Evolutionary conservation across 2,329 filamentous ascomycete genomes (phyloP).

Genomic region (Thyridium curvatum): DNA sequence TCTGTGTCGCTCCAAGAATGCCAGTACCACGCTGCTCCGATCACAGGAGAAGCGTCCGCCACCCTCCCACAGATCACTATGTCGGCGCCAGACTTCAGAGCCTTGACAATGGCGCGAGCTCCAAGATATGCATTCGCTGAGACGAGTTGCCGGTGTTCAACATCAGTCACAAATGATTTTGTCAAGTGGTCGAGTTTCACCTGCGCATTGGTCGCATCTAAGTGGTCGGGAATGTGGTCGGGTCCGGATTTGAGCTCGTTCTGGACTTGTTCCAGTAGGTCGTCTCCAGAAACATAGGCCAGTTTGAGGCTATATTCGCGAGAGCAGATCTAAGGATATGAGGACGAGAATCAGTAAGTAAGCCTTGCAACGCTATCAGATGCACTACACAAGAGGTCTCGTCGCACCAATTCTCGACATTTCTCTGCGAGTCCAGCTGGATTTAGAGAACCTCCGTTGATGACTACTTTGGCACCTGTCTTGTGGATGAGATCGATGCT

Average conservation of each 20-base stretch:
- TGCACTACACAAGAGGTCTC: no score
- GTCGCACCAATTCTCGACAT: slow-evolving; percentile 4
- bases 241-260: no score
- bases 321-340: no score
- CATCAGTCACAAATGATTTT: no score
- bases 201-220: no score
- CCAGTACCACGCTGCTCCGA: slow-evolving; percentile 41
- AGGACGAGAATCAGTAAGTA: no score
- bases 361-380: no score
- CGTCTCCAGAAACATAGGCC: slow-evolving; percentile 37
- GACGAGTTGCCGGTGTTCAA: no score
- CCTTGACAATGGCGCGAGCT: slow-evolving; percentile 25
- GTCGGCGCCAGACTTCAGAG: slow-evolving; percentile 20
- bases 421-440: slow-evolving; percentile 36
- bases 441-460: slow-evolving; percentile 42
- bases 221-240: no score
- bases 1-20: slow-evolving; percentile 25
- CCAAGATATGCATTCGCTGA: no score
- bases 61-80: slow-evolving; percentile 28
- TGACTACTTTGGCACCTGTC: slow-evolving; percentile 41
- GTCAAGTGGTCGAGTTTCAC: no score
- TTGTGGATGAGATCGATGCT: slow-evolving; percentile 15
- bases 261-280: slow-evolving; percentile 24
- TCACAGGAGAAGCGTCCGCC: slow-evolving; percentile 31
- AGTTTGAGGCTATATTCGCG: slow-evolving; percentile 24